Conservation (phyloP, 2,329 filamentous ascomycete species). For the Trichoderma hamatum region DNA sequence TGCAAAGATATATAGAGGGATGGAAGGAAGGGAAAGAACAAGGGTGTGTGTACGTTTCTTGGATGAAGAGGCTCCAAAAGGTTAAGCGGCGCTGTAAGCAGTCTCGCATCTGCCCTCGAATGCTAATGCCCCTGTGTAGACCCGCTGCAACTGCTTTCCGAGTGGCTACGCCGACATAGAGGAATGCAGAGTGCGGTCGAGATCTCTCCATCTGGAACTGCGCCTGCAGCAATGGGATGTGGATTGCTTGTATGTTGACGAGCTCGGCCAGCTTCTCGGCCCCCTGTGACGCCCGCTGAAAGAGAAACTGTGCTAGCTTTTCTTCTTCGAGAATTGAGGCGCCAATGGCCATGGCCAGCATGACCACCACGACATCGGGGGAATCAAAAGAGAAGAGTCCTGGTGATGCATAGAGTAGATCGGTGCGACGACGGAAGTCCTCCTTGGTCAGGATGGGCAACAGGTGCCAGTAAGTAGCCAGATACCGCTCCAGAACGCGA, state of each 20-base stretch:
- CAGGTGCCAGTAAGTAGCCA: constrained; percentile 15
- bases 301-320: not conserved
- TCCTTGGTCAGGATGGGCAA: constrained; percentile 20
- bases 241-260: constrained; percentile 17
- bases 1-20: too few relatives aligned
- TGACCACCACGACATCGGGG: constrained; percentile 15
- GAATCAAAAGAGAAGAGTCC: constrained; percentile 19
- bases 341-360: constrained; percentile 22
- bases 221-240: constrained; percentile 11
- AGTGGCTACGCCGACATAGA: constrained; percentile 8
- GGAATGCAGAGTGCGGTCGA: constrained; percentile 19
- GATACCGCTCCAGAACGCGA: constrained; percentile 11
- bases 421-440: constrained; percentile 13
- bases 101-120: constrained; percentile 18
- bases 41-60: constrained; percentile 6
- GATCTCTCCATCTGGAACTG: constrained; percentile 20
- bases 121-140: constrained; percentile 18
- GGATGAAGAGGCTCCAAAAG: constrained; percentile 14
- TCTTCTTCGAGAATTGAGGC: constrained; percentile 12
- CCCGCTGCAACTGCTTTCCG: constrained; percentile 15
- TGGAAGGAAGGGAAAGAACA: not conserved
- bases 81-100: constrained; percentile 5
- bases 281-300: constrained; percentile 18
- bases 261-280: constrained; percentile 5
- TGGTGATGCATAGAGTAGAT: constrained; percentile 7